Evolutionary conservation across 2,329 filamentous ascomycete genomes (phyloP), one percentile per base, ranked within the genome.

Genomic region (Lizonia empirigonia): DNA sequence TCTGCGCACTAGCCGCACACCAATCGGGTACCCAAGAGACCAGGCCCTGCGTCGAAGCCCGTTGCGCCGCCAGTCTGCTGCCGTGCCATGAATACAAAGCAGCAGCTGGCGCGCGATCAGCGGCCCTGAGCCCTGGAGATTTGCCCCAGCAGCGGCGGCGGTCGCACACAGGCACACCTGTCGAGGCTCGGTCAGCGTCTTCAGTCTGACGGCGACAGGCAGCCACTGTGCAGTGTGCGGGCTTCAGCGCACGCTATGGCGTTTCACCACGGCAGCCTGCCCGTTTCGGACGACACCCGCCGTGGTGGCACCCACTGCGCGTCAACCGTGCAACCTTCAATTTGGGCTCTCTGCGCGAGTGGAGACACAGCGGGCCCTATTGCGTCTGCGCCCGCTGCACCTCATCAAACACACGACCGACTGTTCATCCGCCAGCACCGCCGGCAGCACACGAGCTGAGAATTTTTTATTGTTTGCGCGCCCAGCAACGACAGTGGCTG

Each of bases 341-440:
- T 54, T 58, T 58, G 45, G n/a, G 35, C 42, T 22, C 41, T 24
- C 26, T 33, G 49, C 42, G 42, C 19, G 39, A 46, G 45, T 59
- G 59, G 53, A 55, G 52, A 38, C 44, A 12, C 16, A 34, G 50
- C 51, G 49, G 49, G 49, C 27, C 49, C 37, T n/a, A 44, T 52
- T 52, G 50, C 45, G 61, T 57, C 50, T 54, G 54, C 57, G 50
- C 52, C 53, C 46, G 50, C 50, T 36, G 38, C 32, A 52, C 42
- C 60, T 64, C 62, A 63, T 63, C 57, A 57, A 61, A 62, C 60
- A 27, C 58, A 56, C 62, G 64, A 67, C 67, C 64, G 59, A 66
- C 60, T 56, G 64, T 62, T 64, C 59, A 38, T 46, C 38, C n/a
- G n/a, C n/a, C n/a, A n/a, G n/a, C n/a, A n/a, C 40, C 15, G 35